Base-by-base conservation (phyloP, 768 basidiomycete genomes). In the Daedaleopsis sinensis region DNA sequence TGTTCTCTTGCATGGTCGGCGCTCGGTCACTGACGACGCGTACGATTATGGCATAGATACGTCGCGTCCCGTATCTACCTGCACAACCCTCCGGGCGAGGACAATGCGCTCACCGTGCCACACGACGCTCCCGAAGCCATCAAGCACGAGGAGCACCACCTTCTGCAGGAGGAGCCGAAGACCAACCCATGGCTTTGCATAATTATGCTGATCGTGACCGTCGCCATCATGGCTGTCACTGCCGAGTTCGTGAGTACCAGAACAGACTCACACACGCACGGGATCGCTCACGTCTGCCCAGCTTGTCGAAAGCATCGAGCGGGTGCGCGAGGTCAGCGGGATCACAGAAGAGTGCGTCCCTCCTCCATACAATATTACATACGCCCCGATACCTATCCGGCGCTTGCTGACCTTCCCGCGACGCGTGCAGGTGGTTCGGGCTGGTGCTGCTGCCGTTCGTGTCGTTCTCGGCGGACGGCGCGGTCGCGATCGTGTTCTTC, bases 381-480 rank as follows among this genome's bases (percentile, higher is more conserved):
- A n/a, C n/a, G n/a, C n/a, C n/a, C n/a, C n/a, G n/a, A n/a, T n/a
- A n/a, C 7, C 16, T 51, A 13, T 18, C 19, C 19, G 21, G 44
- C 39, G 13, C n/a, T 44, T 42, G 8, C 47, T 49, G 21, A 46
- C 10, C 37, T 55, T 5, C 4, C 21, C 15, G 57, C 57, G 42
- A 42, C 52, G 48, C 51, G 23, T 35, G 19, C 49, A 88, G 87
- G 67, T 90, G 85, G 86, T 90, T 91, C 68, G 90, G 90, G 18
- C 73, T 92, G 61, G 78, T 91, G 49, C 77, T 92, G 10, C 80
- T 92, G 2, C 90, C 90, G 0, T 73, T 91, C 53, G 82, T 90
- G 9, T 90, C 90, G 3, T 92, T 88, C 74, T 83, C 86, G 5
- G 89, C 86, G 3, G 88, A 91, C 70, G 90, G 85, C 43, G 74